These are phyloP conservation scores for Syzygium oleosum DNA, from an alignment of 345 rosid genomes.

Conservation along the genomic window DNA sequence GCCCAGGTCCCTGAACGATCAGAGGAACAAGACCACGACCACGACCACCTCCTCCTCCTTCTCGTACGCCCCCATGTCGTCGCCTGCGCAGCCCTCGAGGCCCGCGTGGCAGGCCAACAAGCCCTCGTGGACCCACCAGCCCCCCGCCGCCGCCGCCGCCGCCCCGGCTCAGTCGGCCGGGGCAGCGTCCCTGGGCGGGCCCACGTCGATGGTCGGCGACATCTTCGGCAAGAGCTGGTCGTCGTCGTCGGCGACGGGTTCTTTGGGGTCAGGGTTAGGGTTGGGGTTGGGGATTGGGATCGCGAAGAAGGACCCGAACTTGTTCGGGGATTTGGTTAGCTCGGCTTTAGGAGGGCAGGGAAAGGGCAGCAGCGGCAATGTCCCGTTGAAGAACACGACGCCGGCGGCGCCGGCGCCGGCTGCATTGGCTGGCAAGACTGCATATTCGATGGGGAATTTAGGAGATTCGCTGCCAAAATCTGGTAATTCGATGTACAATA, in stretches of 20 bases:
- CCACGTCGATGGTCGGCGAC: slow-evolving; percentile 84
- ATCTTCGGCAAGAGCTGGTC: slow-evolving; percentile 86
- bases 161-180: slow-evolving; percentile 27
- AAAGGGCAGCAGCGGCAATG: slow-evolving; percentile 32
- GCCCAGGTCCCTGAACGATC: slow-evolving; percentile 58
- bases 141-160: slow-evolving; percentile 10
- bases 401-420: slow-evolving; percentile 11
- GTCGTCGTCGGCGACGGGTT: slow-evolving; percentile 39
- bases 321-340: slow-evolving; percentile 82
- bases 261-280: neutral
- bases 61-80: slow-evolving; percentile 5
- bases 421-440: slow-evolving; percentile 20
- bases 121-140: slow-evolving; percentile 88
- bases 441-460: slow-evolving; percentile 78
- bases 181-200: slow-evolving; percentile 33
- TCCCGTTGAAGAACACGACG: slow-evolving; percentile 56
- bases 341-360: slow-evolving; percentile 88
- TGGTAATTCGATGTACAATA: slow-evolving; percentile 21
- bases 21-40: slow-evolving; percentile 36
- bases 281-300: slow-evolving; percentile 63
- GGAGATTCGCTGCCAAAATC: slow-evolving; percentile 72
- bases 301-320: slow-evolving; percentile 58
- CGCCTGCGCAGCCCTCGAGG: slow-evolving; percentile 43
- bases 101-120: slow-evolving; percentile 69
- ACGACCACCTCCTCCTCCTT: slow-evolving; percentile 14